Evolutionary conservation across 108 stramenopile genomes (phyloP).

Genomic region (Skeletonema costatum): DNA sequence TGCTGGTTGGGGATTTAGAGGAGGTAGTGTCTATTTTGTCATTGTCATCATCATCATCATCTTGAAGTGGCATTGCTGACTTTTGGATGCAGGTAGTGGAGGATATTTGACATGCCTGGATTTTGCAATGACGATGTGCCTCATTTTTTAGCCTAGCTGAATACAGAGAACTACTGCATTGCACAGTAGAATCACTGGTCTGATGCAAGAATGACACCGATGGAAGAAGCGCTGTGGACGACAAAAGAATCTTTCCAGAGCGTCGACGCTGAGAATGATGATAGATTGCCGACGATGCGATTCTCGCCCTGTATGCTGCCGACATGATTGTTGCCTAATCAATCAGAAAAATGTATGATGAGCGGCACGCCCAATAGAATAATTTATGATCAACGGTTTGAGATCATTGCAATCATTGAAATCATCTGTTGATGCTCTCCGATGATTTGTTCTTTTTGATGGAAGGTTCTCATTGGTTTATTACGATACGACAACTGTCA

Average conservation of each 20-base stretch:
- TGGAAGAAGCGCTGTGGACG: not conserved
- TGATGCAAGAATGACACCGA: not conserved
- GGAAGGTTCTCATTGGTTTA: not conserved
- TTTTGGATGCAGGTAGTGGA: slow-evolving; percentile 5
- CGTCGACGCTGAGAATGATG: not conserved
- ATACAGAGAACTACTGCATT: not conserved
- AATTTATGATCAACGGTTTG: too few relatives aligned
- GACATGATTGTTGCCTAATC: not conserved
- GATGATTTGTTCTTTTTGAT: not conserved
- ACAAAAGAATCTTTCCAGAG: not conserved
- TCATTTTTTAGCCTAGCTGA: not conserved
- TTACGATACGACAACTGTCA: not conserved
- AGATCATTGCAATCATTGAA: not conserved
- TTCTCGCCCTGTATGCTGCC: not conserved
- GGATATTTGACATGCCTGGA: slow-evolving; percentile 2
- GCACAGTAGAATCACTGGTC: not conserved
- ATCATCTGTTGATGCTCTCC: not conserved
- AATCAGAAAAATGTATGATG: too few relatives aligned
- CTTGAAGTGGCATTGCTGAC: slow-evolving; percentile 11
- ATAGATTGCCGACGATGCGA: not conserved
- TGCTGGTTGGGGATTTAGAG: not conserved
- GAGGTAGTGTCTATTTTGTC: slow-evolving; percentile 1
- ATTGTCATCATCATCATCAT: not conserved
- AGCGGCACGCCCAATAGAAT: too few relatives aligned
- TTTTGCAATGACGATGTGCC: not conserved